phyloP scores from a whole-genome alignment of 495 filamentous ascomycete species.

The Lentithecium fluviatile region DNA sequence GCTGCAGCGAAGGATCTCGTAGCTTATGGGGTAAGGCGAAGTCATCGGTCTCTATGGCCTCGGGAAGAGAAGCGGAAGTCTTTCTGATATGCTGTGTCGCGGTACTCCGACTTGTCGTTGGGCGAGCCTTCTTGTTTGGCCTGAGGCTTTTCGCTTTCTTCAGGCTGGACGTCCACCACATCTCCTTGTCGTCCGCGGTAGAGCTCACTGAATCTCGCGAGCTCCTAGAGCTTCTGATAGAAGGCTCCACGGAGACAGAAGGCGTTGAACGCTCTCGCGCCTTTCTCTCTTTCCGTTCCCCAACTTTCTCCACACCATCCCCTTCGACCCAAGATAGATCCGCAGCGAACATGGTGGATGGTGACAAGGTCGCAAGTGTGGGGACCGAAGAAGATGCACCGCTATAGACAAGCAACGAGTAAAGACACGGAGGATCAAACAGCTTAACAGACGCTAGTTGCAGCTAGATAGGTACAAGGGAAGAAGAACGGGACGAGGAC shows the following conservation, averaged over 20 bases:
- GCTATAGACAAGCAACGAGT: background rate
- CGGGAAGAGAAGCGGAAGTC: conserved; percentile 9
- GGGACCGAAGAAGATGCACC: background rate
- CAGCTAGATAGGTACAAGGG: background rate
- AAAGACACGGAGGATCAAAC: conserved; percentile 12
- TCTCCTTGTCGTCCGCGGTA: conserved; percentile 22
- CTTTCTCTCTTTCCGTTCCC: conserved; percentile 29
- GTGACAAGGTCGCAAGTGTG: background rate
- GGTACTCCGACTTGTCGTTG: conserved; percentile 11
- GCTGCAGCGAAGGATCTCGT: conserved; percentile 26
- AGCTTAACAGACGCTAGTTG: conserved; percentile 15
- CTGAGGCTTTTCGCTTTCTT: conserved; percentile 23
- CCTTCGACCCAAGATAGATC: conserved; percentile 35
- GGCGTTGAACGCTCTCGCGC: conserved; percentile 15
- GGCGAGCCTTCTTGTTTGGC: conserved; percentile 7
- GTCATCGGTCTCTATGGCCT: conserved; percentile 2
- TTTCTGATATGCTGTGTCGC: conserved; percentile 1
- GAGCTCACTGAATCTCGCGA: conserved; percentile 26
- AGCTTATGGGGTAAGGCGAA: background rate
- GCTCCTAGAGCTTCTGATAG: conserved; percentile 25
- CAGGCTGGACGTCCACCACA: conserved; percentile 24
- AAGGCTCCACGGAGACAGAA: conserved; percentile 20
- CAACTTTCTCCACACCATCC: conserved; percentile 27
- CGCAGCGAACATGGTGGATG: conserved; percentile 33
- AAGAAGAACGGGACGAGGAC: conserved; percentile 11